Conservation (phyloP, 202 grass and related monocot species). For the Brachypodium distachyon region DNA sequence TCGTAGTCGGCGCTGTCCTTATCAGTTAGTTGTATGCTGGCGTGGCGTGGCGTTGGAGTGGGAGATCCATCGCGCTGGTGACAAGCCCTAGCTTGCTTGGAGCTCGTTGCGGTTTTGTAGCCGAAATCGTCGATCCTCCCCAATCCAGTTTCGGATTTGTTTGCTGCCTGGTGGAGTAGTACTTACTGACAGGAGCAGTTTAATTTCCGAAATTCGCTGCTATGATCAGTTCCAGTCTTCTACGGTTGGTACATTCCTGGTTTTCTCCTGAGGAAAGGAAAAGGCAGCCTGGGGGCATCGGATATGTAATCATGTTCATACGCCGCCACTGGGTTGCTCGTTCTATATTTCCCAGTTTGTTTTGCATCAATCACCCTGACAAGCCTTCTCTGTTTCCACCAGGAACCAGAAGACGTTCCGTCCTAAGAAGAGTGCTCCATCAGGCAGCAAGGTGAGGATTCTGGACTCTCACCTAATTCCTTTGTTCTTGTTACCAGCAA, state of each 20-base stretch:
- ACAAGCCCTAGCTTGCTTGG: background rate
- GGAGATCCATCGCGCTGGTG: background rate
- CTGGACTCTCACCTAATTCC: background rate
- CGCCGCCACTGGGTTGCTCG: background rate
- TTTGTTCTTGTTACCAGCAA: background rate
- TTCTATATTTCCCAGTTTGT: background rate
- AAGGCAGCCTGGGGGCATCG: background rate
- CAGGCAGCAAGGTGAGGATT: slow-evolving; percentile 75
- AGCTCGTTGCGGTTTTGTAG: background rate
- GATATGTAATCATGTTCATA: slow-evolving; percentile 8
- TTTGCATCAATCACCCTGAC: background rate
- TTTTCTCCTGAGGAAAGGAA: background rate
- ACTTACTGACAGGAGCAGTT: background rate
- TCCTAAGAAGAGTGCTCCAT: slow-evolving; percentile 97
- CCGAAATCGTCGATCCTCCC: background rate
- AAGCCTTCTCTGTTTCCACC: background rate
- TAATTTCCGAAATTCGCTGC: background rate
- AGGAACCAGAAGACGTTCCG: slow-evolving; percentile 99
- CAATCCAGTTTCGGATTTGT: background rate
- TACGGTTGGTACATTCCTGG: background rate
- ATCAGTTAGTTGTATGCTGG: background rate
- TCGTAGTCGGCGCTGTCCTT: background rate
- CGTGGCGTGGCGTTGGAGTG: background rate
- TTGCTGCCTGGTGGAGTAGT: background rate
- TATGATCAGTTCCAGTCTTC: background rate